Evolutionary conservation across 176 grass and related monocot genomes (phyloP).

Genomic region (Guadua angustifolia): DNA sequence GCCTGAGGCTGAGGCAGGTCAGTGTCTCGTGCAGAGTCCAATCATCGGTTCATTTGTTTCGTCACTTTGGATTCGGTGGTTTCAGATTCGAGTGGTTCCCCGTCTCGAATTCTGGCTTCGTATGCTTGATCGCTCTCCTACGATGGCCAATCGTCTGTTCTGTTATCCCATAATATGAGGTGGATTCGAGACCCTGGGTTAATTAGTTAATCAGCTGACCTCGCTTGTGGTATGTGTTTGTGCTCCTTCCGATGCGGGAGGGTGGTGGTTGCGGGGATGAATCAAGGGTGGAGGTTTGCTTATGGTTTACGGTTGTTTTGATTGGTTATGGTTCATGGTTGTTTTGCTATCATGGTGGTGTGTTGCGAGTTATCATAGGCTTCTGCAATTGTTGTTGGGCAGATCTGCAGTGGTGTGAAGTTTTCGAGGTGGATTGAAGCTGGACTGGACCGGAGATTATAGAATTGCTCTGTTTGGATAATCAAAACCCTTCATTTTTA

Average conservation of each 20-base stretch:
- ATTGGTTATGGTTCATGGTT: neutral
- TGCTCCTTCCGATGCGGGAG: neutral
- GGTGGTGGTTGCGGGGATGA: neutral
- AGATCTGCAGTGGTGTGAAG: no score
- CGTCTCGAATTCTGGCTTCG: neutral
- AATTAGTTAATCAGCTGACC: neutral
- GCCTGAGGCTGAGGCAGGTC: conserved; percentile 25
- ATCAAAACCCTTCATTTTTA: no score
- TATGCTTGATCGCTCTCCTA: no score
- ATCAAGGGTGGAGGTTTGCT: conserved; percentile 28
- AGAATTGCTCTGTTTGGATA: no score
- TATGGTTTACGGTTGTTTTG: neutral
- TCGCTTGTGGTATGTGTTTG: no score
- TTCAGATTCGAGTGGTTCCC: conserved; percentile 1
- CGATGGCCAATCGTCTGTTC: neutral
- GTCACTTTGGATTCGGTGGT: conserved; percentile 33
- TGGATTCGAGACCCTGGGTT: conserved; percentile 18
- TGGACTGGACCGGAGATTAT: no score
- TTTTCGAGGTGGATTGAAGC: neutral
- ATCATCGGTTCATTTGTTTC: conserved; percentile 18
- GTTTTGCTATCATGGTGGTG: neutral
- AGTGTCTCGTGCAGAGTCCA: conserved; percentile 14
- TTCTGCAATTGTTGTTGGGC: no score
- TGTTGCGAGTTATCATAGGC: no score
- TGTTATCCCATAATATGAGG: neutral